A percentile compares a stretch with the other conserved stretches of the same genome.
Conservation (phyloP, 805 yeast species). For the Jamesozyma jinghongensis region DNA sequence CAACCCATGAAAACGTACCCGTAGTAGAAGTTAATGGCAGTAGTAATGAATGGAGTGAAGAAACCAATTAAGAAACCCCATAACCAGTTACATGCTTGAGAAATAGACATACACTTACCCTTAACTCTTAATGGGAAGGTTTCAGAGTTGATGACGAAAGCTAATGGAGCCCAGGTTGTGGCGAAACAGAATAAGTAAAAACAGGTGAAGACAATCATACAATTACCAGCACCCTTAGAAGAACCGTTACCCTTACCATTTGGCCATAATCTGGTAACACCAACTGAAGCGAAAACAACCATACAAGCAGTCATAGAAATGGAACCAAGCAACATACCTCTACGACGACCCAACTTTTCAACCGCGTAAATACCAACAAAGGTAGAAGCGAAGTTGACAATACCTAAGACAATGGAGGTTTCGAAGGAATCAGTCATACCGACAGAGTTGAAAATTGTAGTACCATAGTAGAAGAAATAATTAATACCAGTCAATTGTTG, state of each 20-base stretch:
- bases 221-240: conserved; percentile 3
- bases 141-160: conserved; percentile 1
- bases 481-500: conserved; percentile 3
- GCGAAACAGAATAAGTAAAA: conserved; percentile 3
- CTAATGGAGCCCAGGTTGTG: conserved; percentile 2
- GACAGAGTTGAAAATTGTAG: conserved; percentile 2
- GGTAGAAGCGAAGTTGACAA: conserved; percentile 1
- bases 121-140: conserved; percentile 3
- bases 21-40: conserved; percentile 1
- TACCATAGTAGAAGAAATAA: conserved; percentile 3
- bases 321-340: neutral
- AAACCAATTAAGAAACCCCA: conserved; percentile 4
- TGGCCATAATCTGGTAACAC: conserved; percentile 1
- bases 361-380: neutral
- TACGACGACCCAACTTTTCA: conserved; percentile 3
- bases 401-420: conserved; percentile 2
- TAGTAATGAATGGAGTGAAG: conserved; percentile 2
- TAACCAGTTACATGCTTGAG: conserved; percentile 1
- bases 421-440: conserved; percentile 3
- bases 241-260: neutral
- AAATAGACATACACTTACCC: neutral
- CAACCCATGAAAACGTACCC: conserved; percentile 3
- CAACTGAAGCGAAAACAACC: conserved; percentile 2
- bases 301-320: neutral
- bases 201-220: conserved; percentile 2